These are phyloP conservation scores for Ensete ventricosum DNA, from an alignment of 176 grass and related monocot genomes.

Conservation along the genomic window DNA sequence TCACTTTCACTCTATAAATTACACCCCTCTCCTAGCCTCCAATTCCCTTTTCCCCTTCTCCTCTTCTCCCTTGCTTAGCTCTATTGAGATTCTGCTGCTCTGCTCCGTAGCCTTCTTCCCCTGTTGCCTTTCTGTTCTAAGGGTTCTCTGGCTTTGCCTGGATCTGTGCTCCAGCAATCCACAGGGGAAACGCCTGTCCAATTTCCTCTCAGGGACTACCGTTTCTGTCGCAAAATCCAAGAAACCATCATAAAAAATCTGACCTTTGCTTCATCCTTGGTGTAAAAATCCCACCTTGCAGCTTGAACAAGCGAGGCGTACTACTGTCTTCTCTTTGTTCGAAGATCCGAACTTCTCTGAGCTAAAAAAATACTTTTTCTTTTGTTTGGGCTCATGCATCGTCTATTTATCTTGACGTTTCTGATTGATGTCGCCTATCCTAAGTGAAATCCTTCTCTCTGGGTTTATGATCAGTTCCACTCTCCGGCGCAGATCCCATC, in stretches of 20 bases:
- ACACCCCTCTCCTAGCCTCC: conserved; percentile 24
- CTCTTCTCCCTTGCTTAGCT: conserved; percentile 2
- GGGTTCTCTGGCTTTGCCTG: background rate
- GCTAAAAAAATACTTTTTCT: no score
- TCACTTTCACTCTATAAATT: conserved; percentile 51
- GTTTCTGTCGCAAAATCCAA: background rate
- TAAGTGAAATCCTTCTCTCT: conserved; percentile 33
- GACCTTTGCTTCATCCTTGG: background rate
- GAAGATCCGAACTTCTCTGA: background rate
- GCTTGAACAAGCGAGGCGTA: background rate
- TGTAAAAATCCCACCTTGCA: background rate
- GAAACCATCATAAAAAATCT: background rate
- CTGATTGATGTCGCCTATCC: conserved; percentile 48
- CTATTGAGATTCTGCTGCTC: background rate
- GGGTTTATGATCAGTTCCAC: conserved; percentile 56
- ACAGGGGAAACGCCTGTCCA: background rate
- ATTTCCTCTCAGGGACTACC: background rate
- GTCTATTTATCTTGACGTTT: conserved; percentile 12
- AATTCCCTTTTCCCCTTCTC: conserved; percentile 62
- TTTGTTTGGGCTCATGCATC: background rate
- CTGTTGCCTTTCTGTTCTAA: background rate
- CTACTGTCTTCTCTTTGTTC: background rate
- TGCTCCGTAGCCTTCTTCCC: background rate
- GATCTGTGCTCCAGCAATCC: no score
- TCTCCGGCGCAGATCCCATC: conserved; percentile 56